phyloP scores from a whole-genome alignment of 2,329 filamentous ascomycete species.

The Calonectria pseudoreteaudii region DNA sequence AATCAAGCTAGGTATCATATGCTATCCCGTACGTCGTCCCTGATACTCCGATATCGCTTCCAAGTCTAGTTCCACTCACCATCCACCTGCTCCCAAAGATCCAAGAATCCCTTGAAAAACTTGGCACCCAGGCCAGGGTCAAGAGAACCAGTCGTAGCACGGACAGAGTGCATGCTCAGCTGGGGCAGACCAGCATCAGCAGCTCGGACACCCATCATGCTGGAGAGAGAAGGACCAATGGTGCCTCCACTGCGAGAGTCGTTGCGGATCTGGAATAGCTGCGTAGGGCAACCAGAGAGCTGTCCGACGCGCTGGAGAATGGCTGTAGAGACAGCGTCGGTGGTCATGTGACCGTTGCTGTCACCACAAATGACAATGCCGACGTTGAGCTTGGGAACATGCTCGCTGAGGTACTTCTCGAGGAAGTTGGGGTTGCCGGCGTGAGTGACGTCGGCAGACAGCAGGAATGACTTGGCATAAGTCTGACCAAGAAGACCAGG shows the following conservation, averaged over 20 bases:
- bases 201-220: conserved; percentile 82
- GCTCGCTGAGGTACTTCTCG: conserved; percentile 83
- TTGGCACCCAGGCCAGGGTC: conserved; percentile 91
- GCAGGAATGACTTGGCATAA: conserved; percentile 90
- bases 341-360: conserved; percentile 96
- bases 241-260: conserved; percentile 91
- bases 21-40: not conserved
- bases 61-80: conserved; percentile 71
- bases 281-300: conserved; percentile 76
- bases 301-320: conserved; percentile 84
- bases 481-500: conserved; percentile 80
- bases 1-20: conserved; percentile 26
- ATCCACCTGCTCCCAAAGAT: conserved; percentile 87
- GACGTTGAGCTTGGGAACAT: conserved; percentile 89
- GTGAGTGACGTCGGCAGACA: conserved; percentile 94
- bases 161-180: conserved; percentile 92
- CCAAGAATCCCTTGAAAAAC: conserved; percentile 90
- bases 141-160: conserved; percentile 85
- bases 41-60: conserved; percentile 12
- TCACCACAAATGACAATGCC: conserved; percentile 85
- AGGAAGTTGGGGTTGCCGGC: conserved; percentile 96
- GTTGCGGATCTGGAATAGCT: conserved; percentile 95
- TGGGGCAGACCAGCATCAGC: conserved; percentile 93
- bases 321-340: conserved; percentile 86
- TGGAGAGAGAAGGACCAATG: conserved; percentile 90